Evolutionary conservation across 2,329 filamentous ascomycete species (phyloP).

Genomic region (Venturia carpophila): DNA sequence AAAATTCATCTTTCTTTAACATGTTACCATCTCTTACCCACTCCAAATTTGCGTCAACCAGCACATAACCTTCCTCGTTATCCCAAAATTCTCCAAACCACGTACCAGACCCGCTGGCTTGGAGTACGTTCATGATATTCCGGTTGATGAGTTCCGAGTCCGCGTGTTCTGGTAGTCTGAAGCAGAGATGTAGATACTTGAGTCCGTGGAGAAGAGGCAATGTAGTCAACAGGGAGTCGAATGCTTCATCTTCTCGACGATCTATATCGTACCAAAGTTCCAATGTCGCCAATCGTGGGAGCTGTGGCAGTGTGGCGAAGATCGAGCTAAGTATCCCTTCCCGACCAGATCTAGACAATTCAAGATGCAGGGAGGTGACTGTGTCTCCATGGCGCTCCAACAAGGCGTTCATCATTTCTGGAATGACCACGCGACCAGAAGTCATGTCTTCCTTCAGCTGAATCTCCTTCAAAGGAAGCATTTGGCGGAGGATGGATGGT

Average conservation of each 20-base stretch:
- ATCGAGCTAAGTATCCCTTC: background rate
- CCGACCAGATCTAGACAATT: background rate
- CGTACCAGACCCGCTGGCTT: background rate
- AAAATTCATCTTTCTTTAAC: background rate
- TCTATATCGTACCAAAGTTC: background rate
- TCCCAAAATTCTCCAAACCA: conserved; percentile 1
- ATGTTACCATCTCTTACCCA: background rate
- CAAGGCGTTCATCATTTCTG: background rate
- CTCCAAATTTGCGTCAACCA: background rate
- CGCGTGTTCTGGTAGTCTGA: background rate
- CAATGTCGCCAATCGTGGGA: background rate
- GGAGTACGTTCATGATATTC: background rate
- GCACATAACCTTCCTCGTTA: background rate
- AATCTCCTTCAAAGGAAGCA: background rate
- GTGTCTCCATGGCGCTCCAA: background rate
- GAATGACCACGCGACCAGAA: background rate
- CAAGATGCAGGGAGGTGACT: background rate
- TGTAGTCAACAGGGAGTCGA: background rate
- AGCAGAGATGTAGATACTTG: conserved; percentile 4
- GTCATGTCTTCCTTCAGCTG: conserved; percentile 1
- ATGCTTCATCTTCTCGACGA: background rate
- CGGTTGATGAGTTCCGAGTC: background rate
- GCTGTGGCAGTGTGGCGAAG: background rate
- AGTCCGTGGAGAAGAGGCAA: background rate
- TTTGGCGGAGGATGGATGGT: background rate